Evolutionary conservation across 1,284 basidiomycete genomes (phyloP).

Genomic region (Tranzscheliella williamsii): DNA sequence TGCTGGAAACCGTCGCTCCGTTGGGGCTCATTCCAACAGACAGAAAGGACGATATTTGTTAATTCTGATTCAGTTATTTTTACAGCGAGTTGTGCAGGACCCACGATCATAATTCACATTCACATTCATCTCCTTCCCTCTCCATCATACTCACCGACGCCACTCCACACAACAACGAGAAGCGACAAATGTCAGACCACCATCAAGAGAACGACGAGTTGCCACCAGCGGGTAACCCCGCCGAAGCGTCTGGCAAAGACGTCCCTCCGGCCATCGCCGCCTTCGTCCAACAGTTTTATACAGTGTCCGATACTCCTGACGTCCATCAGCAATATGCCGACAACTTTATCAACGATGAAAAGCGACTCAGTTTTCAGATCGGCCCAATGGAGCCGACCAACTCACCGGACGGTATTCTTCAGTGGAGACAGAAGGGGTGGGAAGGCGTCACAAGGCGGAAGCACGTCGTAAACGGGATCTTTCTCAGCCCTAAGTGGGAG

Average conservation of each 20-base stretch:
- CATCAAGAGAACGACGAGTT: conserved; percentile 16
- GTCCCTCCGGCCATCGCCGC: conserved; percentile 7
- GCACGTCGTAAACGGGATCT: conserved; percentile 36
- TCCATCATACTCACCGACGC: no score
- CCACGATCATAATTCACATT: no score
- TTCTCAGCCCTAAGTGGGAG: conserved; percentile 27
- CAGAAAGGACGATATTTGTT: no score
- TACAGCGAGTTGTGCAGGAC: no score
- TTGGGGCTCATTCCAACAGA: no score
- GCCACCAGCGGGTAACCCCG: conserved; percentile 23
- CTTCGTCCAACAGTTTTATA: conserved; percentile 29
- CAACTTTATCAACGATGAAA: conserved; percentile 16
- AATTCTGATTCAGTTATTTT: no score
- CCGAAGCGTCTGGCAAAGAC: conserved; percentile 4
- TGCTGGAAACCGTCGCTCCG: no score
- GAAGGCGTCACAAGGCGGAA: conserved; percentile 29
- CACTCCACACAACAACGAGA: no score
- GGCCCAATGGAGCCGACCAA: conserved; percentile 38
- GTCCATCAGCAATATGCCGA: conserved; percentile 34
- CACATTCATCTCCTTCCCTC: no score
- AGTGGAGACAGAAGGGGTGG: conserved; percentile 39
- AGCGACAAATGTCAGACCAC: conserved; percentile 1
- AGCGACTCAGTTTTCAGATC: conserved; percentile 35
- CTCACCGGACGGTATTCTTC: conserved; percentile 16
- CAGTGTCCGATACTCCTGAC: conserved; percentile 31